Percentiles rank a stretch among this genome's conserved stretches.
These are phyloP conservation scores for Parmelia sp. DNA, from an alignment of 495 filamentous ascomycete genomes.

Conservation along the genomic window DNA sequence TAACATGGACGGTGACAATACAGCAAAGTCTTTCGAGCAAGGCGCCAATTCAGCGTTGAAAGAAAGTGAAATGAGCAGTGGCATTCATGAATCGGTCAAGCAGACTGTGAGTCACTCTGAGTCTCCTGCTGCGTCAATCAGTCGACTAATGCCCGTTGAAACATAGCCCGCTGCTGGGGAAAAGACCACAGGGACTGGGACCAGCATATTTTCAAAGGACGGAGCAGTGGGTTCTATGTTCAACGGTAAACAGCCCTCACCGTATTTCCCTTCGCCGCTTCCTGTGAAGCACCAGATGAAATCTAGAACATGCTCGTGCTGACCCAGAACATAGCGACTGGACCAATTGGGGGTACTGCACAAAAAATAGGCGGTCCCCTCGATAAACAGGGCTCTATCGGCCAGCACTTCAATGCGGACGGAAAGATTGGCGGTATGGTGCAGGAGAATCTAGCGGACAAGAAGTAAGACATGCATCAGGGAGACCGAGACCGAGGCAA, in stretches of 20 bases:
- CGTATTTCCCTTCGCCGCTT: too few species aligned
- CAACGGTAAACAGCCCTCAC: slow-evolving; percentile 22
- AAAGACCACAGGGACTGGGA: slow-evolving; percentile 25
- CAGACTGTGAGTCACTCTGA: slow-evolving; percentile 18
- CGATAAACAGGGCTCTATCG: slow-evolving; percentile 34
- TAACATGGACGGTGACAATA: slow-evolving; percentile 26
- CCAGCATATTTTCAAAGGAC: slow-evolving; percentile 25
- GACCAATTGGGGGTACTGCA: slow-evolving; percentile 45
- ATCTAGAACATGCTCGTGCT: slow-evolving; percentile 10
- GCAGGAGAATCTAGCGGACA: slow-evolving; percentile 40
- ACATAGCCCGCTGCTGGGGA: slow-evolving; percentile 24
- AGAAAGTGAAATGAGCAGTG: slow-evolving; percentile 24
- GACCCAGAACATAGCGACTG: slow-evolving; percentile 35
- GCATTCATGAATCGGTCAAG: slow-evolving; percentile 26
- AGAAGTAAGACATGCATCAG: slow-evolving; percentile 17
- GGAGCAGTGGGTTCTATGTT: slow-evolving; percentile 29
- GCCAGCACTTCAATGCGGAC: slow-evolving; percentile 34
- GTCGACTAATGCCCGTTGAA: not conserved
- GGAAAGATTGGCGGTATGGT: slow-evolving; percentile 38
- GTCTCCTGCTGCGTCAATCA: too few species aligned
- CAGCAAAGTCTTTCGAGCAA: slow-evolving; percentile 27
- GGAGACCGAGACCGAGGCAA: not conserved
- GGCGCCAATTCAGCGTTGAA: slow-evolving; percentile 27
- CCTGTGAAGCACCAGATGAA: not conserved
- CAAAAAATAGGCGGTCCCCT: slow-evolving; percentile 51